Base-by-base conservation (phyloP, 2,329 filamentous ascomycete genomes). In the Raffaelea deltoideospora region DNA sequence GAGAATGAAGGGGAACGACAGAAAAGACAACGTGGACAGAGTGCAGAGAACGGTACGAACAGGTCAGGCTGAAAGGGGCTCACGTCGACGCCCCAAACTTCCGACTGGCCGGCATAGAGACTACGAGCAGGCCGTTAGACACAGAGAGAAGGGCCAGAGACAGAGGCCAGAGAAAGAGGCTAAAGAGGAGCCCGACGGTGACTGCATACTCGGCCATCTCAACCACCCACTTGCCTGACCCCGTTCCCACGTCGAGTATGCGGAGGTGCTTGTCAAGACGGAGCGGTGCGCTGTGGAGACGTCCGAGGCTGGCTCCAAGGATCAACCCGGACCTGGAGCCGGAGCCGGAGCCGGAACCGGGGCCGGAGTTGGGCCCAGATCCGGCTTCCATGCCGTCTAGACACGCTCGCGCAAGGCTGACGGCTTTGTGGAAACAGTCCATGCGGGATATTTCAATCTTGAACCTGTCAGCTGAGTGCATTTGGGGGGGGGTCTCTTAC, bases 201-300 rank as follows among this genome's bases (percentile, higher is more conserved):
- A n/a, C n/a, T 11, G 6, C 73, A 60, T 63, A 84, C 70, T 81
- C 76, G 43, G 81, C 80, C 59, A 94, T 79, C 46, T 88, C 80
- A 48, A 92, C 82, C 29, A 80, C 74, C 88, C 88, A 96, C 42
- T 93, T 88, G 28, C 85, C 86, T 1, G 85, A 93, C 17, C 87
- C 88, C 44, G 80, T 87, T 30, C 86, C 88, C 37, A 94, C 52
- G 49, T 80, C 76, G 30, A 80, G 52, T 33, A 79, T 64, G 22
- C 37, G 40, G 18, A 41, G 37, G 34, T 41, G 40, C n/a, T 40
- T 24, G 39, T 40, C n/a, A 22, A 30, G 20, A 37, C 40, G 24
- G 36, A 60, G 57, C 2, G 58, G 57, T 2, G 51, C 46, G 17
- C 35, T 45, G 26, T 54, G 53, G 10, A 56, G 38, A n/a, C 29